Base-by-base conservation (phyloP, 116 monocot species). In the Cymodocea nodosa region DNA sequence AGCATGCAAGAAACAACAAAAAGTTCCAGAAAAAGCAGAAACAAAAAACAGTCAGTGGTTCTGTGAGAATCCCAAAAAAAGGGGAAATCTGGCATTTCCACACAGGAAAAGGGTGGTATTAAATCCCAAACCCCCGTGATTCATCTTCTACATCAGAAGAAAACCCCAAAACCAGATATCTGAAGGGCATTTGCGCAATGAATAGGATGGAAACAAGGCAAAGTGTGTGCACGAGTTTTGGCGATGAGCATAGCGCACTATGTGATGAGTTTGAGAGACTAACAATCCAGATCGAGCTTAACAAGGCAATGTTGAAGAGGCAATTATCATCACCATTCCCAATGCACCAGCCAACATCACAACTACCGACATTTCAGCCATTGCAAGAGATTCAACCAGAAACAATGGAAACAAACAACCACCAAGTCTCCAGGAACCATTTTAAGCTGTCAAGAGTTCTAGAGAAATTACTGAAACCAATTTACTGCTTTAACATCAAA, bases 201-300 rank as follows among this genome's bases (percentile, higher is more conserved):
- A 20, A 23, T 62, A 13, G 15, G 9, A 65, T 65, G 51, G 50
- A 65, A 65, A 50, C 13, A 65, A 68, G 35, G 11, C 5, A 23
- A 13, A 19, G 49, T 2, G 18, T 36, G 2, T 35, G 68, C 15
- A 10, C 55, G 37, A 68, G 55, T 25, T 68, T 68, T 17, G 68
- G 68, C n/a, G 68, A 68, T 56, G 63, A 39, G 25, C 60, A 44
- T 1, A 44, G 44, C 8, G 44, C 44, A 10, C 9, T 44, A 8
- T 44, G 44, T 44, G 76, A 76, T 40, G 70, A 71, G 39, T 76
- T 60, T 22, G 76, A 76, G 60, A 6, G 64, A 57, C 50, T 70
- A 14, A 60, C 59, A 10, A 56, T 70, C 20, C 52, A 77, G 54
- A 62, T 67, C 35, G 48, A 71, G 9, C 52, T 71, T 23, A 66